Evolutionary conservation across 2,329 filamentous ascomycete species (phyloP), one percentile per base, ranked within the genome.

Genomic region (Nothopassalora personata): DNA sequence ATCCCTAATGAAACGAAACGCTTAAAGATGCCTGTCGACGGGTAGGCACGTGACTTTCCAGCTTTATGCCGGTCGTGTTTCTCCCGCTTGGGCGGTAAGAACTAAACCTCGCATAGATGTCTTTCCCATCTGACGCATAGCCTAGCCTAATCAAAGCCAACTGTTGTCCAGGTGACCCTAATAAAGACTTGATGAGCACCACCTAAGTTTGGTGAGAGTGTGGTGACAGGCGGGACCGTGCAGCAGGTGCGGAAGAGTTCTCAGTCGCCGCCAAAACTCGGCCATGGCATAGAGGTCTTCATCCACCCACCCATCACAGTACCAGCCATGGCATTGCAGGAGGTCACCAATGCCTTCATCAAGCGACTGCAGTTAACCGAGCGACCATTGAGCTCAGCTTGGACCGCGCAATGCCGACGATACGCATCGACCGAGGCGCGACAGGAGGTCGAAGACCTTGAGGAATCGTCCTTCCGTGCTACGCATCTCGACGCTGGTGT

Each of bases 381-480:
- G 39, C 54, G 54, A 31, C 63, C 65, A 13, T 36, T 67, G 11
- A 58, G 59, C 31, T 57, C 56, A 18, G 61, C 61, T 5, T 67
- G 65, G 62, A 61, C 56, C 7, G 56, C 58, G 18, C 70, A 71
- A 67, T 71, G 68, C 56, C 68, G 64, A 6, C 65, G 67, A 54
- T 64, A 68, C 57, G 46, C 23, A 45, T 52, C 56, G 51, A 49
- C 51, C n/a, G 33, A 34, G 11, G 49, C 27, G 27, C 18, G 33
- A 15, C 52, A 57, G 56, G 67, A 69, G 33, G 69, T 69, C 23
- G 64, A 61, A 28, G 57, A 63, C 7, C 72, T 83, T 27, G 80
- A 84, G 52, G 31, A 53, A 11, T 59, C 59, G 33, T 43, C 57
- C 15, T 53, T 81, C 80, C 36, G 46, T 34, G 27, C 57, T 15